phyloP scores from a whole-genome alignment of 768 basidiomycete genomes.

The Tephrocybe sp. region DNA sequence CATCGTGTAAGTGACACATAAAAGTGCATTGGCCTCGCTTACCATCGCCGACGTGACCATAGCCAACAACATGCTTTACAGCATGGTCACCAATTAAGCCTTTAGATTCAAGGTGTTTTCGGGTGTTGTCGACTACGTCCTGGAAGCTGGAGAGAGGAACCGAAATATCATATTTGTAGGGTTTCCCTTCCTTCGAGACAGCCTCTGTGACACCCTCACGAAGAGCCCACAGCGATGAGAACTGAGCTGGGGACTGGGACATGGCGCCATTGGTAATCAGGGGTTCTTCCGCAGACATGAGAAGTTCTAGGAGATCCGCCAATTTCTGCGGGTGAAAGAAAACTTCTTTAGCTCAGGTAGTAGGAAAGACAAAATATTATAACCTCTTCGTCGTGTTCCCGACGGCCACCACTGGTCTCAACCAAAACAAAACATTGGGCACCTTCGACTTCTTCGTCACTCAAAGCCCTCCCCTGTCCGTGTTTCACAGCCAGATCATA shows the following conservation, averaged over 20 bases:
- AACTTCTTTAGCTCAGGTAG: slow-evolving; percentile 1
- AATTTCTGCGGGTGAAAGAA: slow-evolving; percentile 73
- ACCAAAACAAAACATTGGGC: slow-evolving; percentile 89
- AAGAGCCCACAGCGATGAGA: slow-evolving; percentile 86
- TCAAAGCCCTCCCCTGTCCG: slow-evolving; percentile 76
- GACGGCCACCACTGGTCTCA: slow-evolving; percentile 91
- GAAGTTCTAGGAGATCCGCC: slow-evolving; percentile 68
- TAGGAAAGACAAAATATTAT: slow-evolving; percentile 4
- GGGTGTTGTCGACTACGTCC: slow-evolving; percentile 78
- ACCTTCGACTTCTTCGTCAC: slow-evolving; percentile 70
- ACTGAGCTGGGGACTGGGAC: slow-evolving; percentile 88
- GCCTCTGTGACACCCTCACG: slow-evolving; percentile 94
- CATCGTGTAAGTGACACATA: slow-evolving; percentile 1
- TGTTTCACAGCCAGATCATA: slow-evolving; percentile 85
- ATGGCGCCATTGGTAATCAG: slow-evolving; percentile 89
- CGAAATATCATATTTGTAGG: slow-evolving; percentile 96
- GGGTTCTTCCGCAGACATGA: slow-evolving; percentile 71
- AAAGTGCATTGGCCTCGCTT: slow-evolving; percentile 24
- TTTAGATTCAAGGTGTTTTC: slow-evolving; percentile 67
- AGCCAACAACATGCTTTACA: slow-evolving; percentile 87
- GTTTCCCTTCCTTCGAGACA: slow-evolving; percentile 88
- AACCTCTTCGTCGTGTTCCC: slow-evolving; percentile 94
- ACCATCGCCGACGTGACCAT: slow-evolving; percentile 98
- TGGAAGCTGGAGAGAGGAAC: slow-evolving; percentile 88
- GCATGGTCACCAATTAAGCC: slow-evolving; percentile 70